Evolutionary conservation across 495 filamentous ascomycete species (phyloP).

Genomic region (Annulohypoxylon bovei): DNA sequence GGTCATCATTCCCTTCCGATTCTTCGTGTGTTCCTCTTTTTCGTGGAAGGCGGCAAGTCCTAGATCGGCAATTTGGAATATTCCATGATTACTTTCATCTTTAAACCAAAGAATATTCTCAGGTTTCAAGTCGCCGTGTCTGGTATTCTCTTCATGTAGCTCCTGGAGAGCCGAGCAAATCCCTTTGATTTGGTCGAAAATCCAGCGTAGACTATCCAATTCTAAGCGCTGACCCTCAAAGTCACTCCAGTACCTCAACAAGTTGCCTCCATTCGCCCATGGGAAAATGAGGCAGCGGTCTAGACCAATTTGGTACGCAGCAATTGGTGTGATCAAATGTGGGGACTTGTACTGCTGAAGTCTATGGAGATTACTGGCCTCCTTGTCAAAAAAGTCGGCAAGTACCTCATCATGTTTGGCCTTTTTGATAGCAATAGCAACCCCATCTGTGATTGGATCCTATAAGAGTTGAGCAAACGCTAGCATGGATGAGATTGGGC

Average conservation of each 20-base stretch:
- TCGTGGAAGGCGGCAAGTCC: neutral
- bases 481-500: neutral
- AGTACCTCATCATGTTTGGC: neutral
- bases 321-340: neutral
- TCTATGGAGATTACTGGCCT: neutral
- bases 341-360: neutral
- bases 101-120: constrained; percentile 27
- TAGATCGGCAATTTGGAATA: neutral
- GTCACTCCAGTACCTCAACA: neutral
- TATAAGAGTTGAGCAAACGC: neutral
- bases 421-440: neutral
- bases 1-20: neutral
- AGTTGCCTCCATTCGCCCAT: neutral
- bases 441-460: neutral
- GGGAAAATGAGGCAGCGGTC: neutral
- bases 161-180: neutral
- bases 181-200: neutral
- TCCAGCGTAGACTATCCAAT: neutral
- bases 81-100: neutral
- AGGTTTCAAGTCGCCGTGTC: constrained; percentile 34
- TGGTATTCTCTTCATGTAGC: neutral
- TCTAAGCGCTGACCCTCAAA: neutral
- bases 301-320: neutral
- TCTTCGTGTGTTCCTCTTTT: neutral
- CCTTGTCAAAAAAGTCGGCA: neutral